A percentile compares a stretch with the other conserved stretches of the same genome.
Evolutionary conservation across 495 filamentous ascomycete genomes (phyloP).

Genomic region (Penicillium verhagenii): DNA sequence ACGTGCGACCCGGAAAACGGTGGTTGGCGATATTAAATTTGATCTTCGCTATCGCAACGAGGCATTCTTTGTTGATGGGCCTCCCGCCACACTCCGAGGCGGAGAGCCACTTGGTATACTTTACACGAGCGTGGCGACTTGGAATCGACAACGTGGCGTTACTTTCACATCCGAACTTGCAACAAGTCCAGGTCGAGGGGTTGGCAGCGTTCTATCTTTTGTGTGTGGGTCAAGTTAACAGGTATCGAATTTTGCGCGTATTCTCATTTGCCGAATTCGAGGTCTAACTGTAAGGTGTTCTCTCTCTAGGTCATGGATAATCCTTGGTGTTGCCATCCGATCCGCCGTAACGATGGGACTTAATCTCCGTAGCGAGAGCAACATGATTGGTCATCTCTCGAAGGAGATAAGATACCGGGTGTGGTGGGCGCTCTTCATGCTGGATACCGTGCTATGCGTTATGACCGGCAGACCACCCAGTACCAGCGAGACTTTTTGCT

Average conservation of each 20-base stretch:
- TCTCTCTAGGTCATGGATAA: slow-evolving; percentile 52
- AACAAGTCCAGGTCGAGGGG: slow-evolving; percentile 58
- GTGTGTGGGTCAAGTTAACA: slow-evolving; percentile 56
- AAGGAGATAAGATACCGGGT: slow-evolving; percentile 45
- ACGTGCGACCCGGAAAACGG: slow-evolving; percentile 40
- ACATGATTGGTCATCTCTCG: slow-evolving; percentile 42
- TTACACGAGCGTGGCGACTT: slow-evolving; percentile 57
- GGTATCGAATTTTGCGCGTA: slow-evolving; percentile 34
- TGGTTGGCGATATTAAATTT: slow-evolving; percentile 65
- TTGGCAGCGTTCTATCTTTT: slow-evolving; percentile 61
- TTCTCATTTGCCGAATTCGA: background rate
- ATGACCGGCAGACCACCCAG: slow-evolving; percentile 62
- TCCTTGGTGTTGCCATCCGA: slow-evolving; percentile 58
- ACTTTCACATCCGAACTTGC: slow-evolving; percentile 55
- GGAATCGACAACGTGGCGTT: slow-evolving; percentile 47
- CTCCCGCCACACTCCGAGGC: slow-evolving; percentile 34
- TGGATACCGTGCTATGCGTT: slow-evolving; percentile 56
- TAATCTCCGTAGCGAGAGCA: slow-evolving; percentile 58
- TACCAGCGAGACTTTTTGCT: slow-evolving; percentile 52
- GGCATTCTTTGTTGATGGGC: slow-evolving; percentile 42
- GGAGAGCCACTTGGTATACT: slow-evolving; percentile 54
- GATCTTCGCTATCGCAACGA: slow-evolving; percentile 63
- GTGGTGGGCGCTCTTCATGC: slow-evolving; percentile 56
- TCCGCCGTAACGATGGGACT: slow-evolving; percentile 59
- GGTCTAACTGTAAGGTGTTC: background rate